A percentile compares a stretch with the other conserved stretches of the same genome.
phyloP scores from a whole-genome alignment of 345 rosid species.

The Diplotaxis tenuifolia region DNA sequence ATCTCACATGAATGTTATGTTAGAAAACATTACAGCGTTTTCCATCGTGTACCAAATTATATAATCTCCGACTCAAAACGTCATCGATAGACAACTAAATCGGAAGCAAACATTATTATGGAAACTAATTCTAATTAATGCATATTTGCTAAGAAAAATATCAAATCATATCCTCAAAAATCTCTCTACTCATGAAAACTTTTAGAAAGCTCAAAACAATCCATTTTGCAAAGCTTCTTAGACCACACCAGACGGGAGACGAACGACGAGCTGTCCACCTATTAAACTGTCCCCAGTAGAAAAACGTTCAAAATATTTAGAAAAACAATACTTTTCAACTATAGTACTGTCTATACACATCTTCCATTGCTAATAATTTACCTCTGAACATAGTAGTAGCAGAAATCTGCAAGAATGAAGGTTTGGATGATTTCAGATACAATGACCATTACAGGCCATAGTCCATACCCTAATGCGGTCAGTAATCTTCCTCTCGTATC shows the following conservation, averaged over 20 bases:
- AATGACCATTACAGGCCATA: constrained; percentile 85
- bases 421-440: constrained; percentile 89
- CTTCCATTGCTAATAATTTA: background rate
- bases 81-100: constrained; percentile 10
- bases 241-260: constrained; percentile 89
- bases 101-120: background rate
- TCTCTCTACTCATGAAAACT: constrained; percentile 11
- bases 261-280: constrained; percentile 88
- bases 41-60: background rate
- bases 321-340: too few species aligned
- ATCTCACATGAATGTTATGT: background rate
- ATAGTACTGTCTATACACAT: background rate
- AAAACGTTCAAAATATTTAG: too few species aligned
- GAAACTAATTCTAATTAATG: constrained; percentile 16
- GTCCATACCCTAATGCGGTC: constrained; percentile 77
- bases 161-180: background rate
- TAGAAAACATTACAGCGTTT: background rate
- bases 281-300: constrained; percentile 56
- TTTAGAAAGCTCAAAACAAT: background rate
- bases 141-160: constrained; percentile 25
- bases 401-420: constrained; percentile 85
- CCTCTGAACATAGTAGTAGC: constrained; percentile 90
- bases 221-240: constrained; percentile 32
- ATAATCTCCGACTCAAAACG: constrained; percentile 2
- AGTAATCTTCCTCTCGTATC: constrained; percentile 66